phyloP scores from a whole-genome alignment of 331 rosid genomes.

The Quercus lobata region DNA sequence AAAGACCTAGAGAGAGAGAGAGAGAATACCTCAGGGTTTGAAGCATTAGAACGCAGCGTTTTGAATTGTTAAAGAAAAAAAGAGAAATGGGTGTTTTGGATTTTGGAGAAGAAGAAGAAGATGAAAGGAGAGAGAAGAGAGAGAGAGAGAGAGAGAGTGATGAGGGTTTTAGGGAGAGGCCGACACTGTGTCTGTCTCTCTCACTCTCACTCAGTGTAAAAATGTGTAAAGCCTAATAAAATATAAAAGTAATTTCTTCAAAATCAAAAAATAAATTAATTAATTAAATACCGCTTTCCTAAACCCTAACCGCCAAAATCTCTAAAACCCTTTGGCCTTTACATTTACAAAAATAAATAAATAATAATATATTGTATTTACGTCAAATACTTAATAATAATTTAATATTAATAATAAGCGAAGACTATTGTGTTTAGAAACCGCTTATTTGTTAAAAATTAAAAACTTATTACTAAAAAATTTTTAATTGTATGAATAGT shows the following conservation, averaged over 20 bases:
- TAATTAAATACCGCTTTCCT: background rate
- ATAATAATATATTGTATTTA: background rate
- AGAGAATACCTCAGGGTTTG: conserved; percentile 2
- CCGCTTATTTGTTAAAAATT: no score
- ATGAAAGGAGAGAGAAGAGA: no score
- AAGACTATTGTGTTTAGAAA: no score
- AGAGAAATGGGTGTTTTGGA: background rate
- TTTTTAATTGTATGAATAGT: no score
- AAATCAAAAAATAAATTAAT: no score
- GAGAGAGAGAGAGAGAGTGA: background rate
- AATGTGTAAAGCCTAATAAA: no score
- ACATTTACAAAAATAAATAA: background rate
- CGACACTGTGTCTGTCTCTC: background rate
- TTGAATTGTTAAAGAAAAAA: background rate
- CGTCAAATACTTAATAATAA: no score
- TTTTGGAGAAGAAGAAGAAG: background rate
- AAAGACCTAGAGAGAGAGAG: background rate
- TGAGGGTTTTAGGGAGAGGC: conserved; percentile 4
- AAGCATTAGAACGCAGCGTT: conserved; percentile 6
- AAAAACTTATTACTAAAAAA: no score
- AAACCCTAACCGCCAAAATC: conserved; percentile 53
- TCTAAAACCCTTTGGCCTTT: conserved; percentile 15
- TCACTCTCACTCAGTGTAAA: no score
- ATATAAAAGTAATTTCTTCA: no score
- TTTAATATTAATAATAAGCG: no score